Evolutionary conservation across 2,329 filamentous ascomycete genomes (phyloP).

Genomic region (Helotiales sp.): DNA sequence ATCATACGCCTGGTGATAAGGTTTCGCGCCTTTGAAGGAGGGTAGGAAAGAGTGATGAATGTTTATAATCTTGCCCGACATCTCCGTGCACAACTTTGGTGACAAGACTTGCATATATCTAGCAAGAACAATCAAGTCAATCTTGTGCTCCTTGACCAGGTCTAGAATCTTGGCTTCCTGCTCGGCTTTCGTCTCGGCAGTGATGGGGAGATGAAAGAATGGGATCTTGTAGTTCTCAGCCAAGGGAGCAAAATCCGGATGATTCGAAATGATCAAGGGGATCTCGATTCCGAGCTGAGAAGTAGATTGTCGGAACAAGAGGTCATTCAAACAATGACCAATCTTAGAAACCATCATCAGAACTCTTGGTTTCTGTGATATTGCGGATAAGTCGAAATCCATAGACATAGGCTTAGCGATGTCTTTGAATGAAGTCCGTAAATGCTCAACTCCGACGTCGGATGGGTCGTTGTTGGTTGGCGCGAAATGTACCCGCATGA

Average conservation of each 20-base stretch:
- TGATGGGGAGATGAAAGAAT: conserved; percentile 81
- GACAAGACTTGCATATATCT: conserved; percentile 88
- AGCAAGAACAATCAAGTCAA: conserved; percentile 79
- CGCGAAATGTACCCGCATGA: conserved; percentile 85
- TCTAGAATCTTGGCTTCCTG: conserved; percentile 73
- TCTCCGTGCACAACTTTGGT: conserved; percentile 70
- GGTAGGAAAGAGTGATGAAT: conserved; percentile 89
- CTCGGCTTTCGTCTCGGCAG: conserved; percentile 71
- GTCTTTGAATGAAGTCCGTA: conserved; percentile 56
- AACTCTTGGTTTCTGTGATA: conserved; percentile 69
- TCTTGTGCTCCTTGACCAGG: conserved; percentile 64
- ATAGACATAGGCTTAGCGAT: conserved; percentile 66
- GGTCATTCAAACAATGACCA: conserved; percentile 81
- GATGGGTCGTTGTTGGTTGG: conserved; percentile 42
- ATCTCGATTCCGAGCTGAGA: conserved; percentile 72
- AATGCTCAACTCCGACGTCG: conserved; percentile 45
- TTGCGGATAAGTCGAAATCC: conserved; percentile 70
- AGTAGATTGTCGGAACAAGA: conserved; percentile 76
- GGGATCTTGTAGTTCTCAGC: conserved; percentile 73
- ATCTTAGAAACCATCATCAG: conserved; percentile 91
- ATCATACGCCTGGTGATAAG: conserved; percentile 85
- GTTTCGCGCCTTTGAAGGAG: conserved; percentile 84
- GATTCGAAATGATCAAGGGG: conserved; percentile 79
- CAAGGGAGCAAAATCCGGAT: conserved; percentile 69
- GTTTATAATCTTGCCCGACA: conserved; percentile 88